Percentiles rank a stretch among this genome's conserved stretches.
These are phyloP conservation scores for Neopestalotiopsis sp. DNA, from an alignment of 2,329 filamentous ascomycete genomes.

Conservation along the genomic window DNA sequence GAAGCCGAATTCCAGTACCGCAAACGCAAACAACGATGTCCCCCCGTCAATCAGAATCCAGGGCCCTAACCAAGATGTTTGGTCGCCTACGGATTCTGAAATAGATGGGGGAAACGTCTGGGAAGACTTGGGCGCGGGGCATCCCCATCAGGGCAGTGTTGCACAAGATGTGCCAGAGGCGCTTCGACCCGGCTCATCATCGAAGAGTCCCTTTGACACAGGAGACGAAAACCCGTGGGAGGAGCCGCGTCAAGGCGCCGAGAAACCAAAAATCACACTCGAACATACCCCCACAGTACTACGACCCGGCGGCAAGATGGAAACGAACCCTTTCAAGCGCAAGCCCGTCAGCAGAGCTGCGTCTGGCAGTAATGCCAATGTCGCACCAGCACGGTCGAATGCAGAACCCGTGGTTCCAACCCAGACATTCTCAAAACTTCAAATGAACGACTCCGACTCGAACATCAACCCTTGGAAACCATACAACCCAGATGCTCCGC, in stretches of 20 bases:
- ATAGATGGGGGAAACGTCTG: constrained; percentile 37
- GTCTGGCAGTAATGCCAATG: constrained; percentile 23
- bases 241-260: constrained; percentile 24
- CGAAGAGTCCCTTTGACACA: constrained; percentile 34
- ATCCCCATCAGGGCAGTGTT: constrained; percentile 23
- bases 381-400: constrained; percentile 24
- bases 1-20: constrained; percentile 42
- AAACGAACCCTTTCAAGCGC: constrained; percentile 63
- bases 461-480: constrained; percentile 54
- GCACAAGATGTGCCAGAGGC: constrained; percentile 36
- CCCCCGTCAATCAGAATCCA: constrained; percentile 32
- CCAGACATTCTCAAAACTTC: constrained; percentile 48
- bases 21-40: constrained; percentile 30
- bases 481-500: constrained; percentile 30
- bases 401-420: constrained; percentile 32
- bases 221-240: constrained; percentile 44
- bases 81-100: constrained; percentile 40
- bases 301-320: constrained; percentile 39
- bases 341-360: constrained; percentile 40
- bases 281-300: constrained; percentile 39
- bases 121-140: constrained; percentile 27
- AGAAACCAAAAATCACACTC: constrained; percentile 24
- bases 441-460: constrained; percentile 43
- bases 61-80: constrained; percentile 36
- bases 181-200: constrained; percentile 38